phyloP scores from a whole-genome alignment of 1,284 basidiomycete species.

The Sporisorium scitamineum region DNA sequence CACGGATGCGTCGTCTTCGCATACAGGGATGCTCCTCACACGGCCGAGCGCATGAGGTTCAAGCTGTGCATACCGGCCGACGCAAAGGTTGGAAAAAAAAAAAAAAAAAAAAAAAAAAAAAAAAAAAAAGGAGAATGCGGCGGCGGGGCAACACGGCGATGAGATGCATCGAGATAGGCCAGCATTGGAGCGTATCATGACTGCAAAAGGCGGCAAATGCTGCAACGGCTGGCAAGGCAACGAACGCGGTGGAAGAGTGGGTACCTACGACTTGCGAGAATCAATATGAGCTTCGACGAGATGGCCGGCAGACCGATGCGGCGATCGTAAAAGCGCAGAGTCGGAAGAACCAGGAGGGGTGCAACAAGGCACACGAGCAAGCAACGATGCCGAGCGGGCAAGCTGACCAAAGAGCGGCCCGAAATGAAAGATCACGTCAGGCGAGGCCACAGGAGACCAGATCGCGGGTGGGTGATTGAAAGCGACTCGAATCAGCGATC shows the following conservation, averaged over 20 bases:
- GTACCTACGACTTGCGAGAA: conserved; percentile 32
- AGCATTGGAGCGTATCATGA: background rate
- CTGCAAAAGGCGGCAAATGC: background rate
- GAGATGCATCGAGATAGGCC: background rate
- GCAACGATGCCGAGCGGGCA: background rate
- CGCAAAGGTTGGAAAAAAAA: conserved; percentile 1
- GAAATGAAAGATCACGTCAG: background rate
- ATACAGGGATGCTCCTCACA: background rate
- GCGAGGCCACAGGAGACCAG: no score
- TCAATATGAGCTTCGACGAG: background rate
- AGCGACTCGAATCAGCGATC: background rate
- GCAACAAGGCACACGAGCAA: background rate
- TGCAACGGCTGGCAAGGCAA: background rate
- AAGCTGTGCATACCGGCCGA: conserved; percentile 2
- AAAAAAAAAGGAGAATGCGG: background rate
- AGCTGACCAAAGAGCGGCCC: background rate
- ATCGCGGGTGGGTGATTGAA: background rate
- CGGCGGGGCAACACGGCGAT: background rate
- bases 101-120: background rate
- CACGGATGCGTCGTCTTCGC: background rate
- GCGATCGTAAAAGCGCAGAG: conserved; percentile 34
- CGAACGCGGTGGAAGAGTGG: conserved; percentile 14
- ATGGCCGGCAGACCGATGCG: background rate
- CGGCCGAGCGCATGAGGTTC: background rate
- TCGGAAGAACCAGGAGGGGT: no score